Evolutionary conservation across 139 green algal genomes (phyloP).

Genomic region (Coccomyxa sp.): DNA sequence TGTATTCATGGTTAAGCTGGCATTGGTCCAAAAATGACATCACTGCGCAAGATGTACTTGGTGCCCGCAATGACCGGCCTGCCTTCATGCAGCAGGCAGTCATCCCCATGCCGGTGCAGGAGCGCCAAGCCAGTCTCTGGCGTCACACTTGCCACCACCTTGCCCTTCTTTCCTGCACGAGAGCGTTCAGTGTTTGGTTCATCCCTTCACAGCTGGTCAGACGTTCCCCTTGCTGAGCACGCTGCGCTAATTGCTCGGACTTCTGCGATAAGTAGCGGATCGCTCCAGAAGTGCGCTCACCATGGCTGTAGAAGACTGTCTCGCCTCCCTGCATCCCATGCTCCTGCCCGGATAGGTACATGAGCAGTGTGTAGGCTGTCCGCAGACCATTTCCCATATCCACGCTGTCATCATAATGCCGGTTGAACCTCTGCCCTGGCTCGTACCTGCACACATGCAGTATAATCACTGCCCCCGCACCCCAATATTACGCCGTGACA

Average conservation of each 20-base stretch:
- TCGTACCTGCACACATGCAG: slow-evolving; percentile 49
- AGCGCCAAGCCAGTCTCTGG: slow-evolving; percentile 50
- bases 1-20: background rate
- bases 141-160: slow-evolving; percentile 27
- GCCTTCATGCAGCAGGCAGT: slow-evolving; percentile 65
- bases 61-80: slow-evolving; percentile 34
- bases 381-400: slow-evolving; percentile 6
- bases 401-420: slow-evolving; percentile 59
- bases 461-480: no score
- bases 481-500: no score
- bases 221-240: no score
- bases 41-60: slow-evolving; percentile 73
- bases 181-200: background rate
- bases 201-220: no score
- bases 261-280: no score
- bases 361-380: slow-evolving; percentile 60
- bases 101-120: slow-evolving; percentile 65
- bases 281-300: no score
- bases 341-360: slow-evolving; percentile 50
- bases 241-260: no score
- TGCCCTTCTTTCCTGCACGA: slow-evolving; percentile 10
- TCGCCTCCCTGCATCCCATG: slow-evolving; percentile 30
- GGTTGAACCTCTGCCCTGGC: slow-evolving; percentile 49
- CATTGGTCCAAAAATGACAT: slow-evolving; percentile 50
- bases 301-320: slow-evolving; percentile 53